Base-by-base conservation (phyloP, 2,329 filamentous ascomycete species). In the Periconia macrospinosa region DNA sequence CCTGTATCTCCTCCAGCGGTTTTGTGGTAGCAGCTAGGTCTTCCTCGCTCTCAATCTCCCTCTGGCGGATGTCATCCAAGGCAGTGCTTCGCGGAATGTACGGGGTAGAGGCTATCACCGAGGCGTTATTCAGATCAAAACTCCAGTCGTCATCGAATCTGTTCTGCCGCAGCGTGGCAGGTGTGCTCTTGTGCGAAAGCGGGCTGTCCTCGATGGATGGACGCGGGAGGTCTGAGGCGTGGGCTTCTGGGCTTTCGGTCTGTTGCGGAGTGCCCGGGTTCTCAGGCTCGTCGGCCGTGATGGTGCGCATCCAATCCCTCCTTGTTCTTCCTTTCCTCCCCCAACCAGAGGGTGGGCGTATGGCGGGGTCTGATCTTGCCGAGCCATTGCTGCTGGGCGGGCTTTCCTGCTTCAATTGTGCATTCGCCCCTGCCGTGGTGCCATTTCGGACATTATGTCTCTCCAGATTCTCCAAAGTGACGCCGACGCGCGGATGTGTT, bases 31-130 rank as follows among this genome's bases (percentile, higher is more conserved):
- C 59, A 11, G 60, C 68, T 47, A 69, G 67, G 49, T 71, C 69
- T 52, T 70, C 73, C 27, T 75, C 51, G 17, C 60, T 69, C 49
- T 77, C 72, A 14, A 75, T 68, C 55, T 79, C 78, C 17, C 71
- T 66, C 55, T 74, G 69, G 44, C 75, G 68, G 45, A 79, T 75
- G 40, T 76, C 71, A 54, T 80, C 77, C 23, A 80, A 66, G 30
- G 61, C 64, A 1, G 70, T 74, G 52, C 66, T 78, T 61, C 74
- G 67, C n/a, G 71, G 69, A 19, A 76, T 61, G 56, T 72, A 72
- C 14, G 79, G 79, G 2, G 79, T 81, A 5, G 79, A 80, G 5
- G 76, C 76, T 6, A 81, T 72, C 40, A 81, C 62, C 14, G 77
- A 79, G 17, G 70, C 73, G 18, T 75, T 71, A 49, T 77, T 76